A percentile compares a stretch with the other conserved stretches of the same genome.
These are phyloP conservation scores for Lolium perenne DNA, from an alignment of 176 grass and related monocot genomes.

Conservation along the genomic window DNA sequence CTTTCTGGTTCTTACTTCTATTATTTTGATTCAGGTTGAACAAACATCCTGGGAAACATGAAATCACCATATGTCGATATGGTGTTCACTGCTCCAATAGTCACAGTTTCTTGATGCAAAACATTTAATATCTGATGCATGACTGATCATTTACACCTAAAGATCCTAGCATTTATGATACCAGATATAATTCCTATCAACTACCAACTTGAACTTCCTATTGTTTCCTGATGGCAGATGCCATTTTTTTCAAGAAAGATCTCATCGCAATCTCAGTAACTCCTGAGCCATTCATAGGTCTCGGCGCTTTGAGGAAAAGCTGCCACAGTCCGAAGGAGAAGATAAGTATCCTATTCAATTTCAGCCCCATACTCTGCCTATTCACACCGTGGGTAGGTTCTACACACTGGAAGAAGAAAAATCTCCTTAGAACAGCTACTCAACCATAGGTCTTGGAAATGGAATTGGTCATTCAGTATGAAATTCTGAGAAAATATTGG, in stretches of 20 bases:
- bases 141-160: not conserved
- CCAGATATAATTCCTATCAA: not conserved
- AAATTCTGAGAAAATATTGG: not conserved
- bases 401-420: not conserved
- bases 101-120: not conserved
- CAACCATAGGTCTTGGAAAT: not conserved
- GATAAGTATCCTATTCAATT: too few relatives aligned
- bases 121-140: not conserved
- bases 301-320: too few relatives aligned
- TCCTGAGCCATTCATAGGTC: constrained; percentile 1
- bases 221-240: not conserved
- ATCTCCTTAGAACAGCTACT: not conserved
- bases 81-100: not conserved
- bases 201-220: not conserved
- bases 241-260: constrained; percentile 8
- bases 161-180: not conserved
- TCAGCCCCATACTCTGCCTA: not conserved
- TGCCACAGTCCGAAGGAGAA: not conserved
- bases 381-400: not conserved
- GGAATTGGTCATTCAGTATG: not conserved
- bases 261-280: not conserved
- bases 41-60: constrained; percentile 1
- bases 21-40: not conserved
- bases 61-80: not conserved
- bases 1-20: not conserved